Base-by-base conservation (phyloP, 495 filamentous ascomycete genomes). In the Aspergillus wentii region DNA sequence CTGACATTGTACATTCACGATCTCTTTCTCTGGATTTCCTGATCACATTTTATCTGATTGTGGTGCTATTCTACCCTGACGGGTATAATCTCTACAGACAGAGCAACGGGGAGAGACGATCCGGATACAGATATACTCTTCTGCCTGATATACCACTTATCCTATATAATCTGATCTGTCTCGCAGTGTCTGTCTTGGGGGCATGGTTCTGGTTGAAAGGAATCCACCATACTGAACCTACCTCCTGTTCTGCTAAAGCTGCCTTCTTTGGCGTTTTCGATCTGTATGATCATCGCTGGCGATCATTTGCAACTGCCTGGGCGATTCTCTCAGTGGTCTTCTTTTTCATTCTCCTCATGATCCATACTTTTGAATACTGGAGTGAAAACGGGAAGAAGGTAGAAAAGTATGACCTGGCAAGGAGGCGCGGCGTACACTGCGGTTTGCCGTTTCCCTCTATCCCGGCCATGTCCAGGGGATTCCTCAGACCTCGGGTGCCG, bases 151-250 rank as follows among this genome's bases (percentile, higher is more conserved):
- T 21, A 10, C 17, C 33, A 4, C 5, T 35, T 4, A 8, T 35
- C 17, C 11, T 11, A n/a, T 20, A 35, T 9, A 35, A 35, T 15
- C n/a, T 35, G 33, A 17, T 21, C 17, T 35, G 13, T 20, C 9
- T 15, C 4, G 13, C 13, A 11, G 17, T 15, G 5, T 21, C 17
- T 20, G 11, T 35, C 33, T 23, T 35, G n/a, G 33, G 33, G 10
- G 33, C 17, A 7, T 35, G 33, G 33, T 21, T 35, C 33, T 35
- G 33, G 33, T 8, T 35, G 4, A 1, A 7, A 2, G 33, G 33
- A 1, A 4, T 35, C 20, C 17, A 21, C 5, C 2, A 9, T 8
- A n/a, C 17, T n/a, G 8, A 10, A 23, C 8, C 33, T 9, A 17
- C 33, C 4, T n/a, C 17, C 4, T 21, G 33, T 5, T 9, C 11